These are phyloP conservation scores for Thinopyrum elongatum DNA, from an alignment of 176 grass and related monocot genomes.

Conservation along the genomic window DNA sequence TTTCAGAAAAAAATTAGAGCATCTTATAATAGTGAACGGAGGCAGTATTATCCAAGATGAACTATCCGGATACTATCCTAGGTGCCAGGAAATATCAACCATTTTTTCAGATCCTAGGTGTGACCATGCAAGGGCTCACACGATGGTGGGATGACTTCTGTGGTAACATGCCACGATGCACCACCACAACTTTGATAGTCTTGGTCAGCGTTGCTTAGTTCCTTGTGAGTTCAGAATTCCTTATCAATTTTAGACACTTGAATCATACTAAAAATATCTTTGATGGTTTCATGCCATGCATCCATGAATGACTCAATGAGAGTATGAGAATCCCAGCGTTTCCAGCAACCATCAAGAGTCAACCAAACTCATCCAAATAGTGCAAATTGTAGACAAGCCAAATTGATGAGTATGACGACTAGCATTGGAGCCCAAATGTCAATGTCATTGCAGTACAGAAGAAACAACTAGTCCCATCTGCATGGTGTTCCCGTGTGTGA, in stretches of 20 bases:
- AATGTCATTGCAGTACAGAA: neutral
- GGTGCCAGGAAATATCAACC: neutral
- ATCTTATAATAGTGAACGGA: too few species aligned
- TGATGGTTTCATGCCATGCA: neutral
- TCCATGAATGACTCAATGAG: neutral
- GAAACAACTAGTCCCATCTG: neutral
- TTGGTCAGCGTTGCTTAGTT: neutral
- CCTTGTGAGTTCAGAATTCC: neutral
- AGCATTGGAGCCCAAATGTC: neutral
- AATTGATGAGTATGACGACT: neutral
- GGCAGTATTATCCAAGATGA: neutral
- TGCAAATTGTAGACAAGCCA: neutral
- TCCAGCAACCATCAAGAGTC: neutral
- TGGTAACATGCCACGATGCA: neutral
- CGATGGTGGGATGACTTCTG: neutral
- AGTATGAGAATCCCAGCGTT: neutral
- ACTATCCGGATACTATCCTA: neutral
- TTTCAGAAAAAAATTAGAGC: too few species aligned
- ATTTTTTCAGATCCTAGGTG: neutral
- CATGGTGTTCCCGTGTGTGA: neutral
- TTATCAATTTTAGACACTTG: neutral
- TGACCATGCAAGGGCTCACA: neutral
- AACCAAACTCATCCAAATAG: neutral
- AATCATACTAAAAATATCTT: neutral
- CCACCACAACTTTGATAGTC: neutral